Conservation (phyloP, 306 rosid genomes). For the Luffa acutangula region DNA sequence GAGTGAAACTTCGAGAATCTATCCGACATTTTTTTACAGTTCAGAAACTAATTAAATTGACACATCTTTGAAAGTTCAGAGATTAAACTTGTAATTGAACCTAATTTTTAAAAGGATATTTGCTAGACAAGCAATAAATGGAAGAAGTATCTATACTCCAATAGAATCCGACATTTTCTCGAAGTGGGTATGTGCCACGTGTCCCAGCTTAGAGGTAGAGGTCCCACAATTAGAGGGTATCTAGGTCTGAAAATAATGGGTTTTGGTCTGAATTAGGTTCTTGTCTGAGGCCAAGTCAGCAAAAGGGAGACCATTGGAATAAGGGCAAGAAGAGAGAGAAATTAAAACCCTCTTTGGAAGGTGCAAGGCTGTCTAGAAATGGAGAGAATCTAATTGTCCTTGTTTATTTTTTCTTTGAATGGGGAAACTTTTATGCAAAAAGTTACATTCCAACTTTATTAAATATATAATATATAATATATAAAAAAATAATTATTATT, state of each 20-base stretch:
- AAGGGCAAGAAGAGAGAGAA: background rate
- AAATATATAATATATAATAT: background rate
- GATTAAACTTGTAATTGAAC: too few species aligned
- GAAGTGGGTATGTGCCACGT: background rate
- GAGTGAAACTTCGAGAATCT: too few species aligned
- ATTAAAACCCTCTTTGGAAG: background rate
- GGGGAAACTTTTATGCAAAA: background rate
- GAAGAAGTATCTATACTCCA: too few species aligned
- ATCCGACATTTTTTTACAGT: too few species aligned
- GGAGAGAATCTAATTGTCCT: constrained; percentile 1
- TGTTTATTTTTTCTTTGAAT: background rate
- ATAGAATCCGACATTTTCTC: too few species aligned
- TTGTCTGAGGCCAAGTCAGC: background rate
- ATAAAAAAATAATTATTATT: too few species aligned
- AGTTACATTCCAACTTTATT: background rate
- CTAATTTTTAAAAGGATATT: too few species aligned
- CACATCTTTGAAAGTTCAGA: too few species aligned
- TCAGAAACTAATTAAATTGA: too few species aligned
- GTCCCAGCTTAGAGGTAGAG: background rate
- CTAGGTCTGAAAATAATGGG: background rate
- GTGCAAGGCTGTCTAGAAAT: background rate
- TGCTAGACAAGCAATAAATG: too few species aligned
- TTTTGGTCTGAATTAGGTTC: background rate
- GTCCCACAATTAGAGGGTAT: background rate
- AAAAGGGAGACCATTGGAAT: background rate